Evolutionary conservation across 2,329 filamentous ascomycete genomes (phyloP).

Genomic region (Sclerotinia trifoliorum): DNA sequence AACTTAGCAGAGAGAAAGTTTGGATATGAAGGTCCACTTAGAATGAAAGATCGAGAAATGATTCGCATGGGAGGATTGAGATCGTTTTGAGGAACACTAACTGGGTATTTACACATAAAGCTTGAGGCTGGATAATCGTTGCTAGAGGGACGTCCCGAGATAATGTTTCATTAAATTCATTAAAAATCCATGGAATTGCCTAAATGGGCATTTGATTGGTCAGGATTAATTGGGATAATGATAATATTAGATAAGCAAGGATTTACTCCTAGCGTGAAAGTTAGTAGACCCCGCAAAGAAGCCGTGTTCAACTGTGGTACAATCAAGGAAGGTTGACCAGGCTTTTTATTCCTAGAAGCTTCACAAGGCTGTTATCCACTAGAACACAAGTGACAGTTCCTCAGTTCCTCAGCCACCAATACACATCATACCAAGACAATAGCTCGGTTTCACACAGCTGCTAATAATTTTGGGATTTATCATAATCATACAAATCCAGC

Average conservation of each 20-base stretch:
- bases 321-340: background rate
- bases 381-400: background rate
- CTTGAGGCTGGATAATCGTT: slow-evolving; percentile 11
- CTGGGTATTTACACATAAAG: slow-evolving; percentile 16
- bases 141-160: background rate
- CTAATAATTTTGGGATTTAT: no score
- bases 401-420: background rate
- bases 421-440: background rate
- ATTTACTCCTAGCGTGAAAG: background rate
- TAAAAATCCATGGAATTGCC: background rate
- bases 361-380: slow-evolving; percentile 22
- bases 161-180: background rate
- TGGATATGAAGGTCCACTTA: slow-evolving; percentile 11
- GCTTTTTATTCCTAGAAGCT: slow-evolving; percentile 9
- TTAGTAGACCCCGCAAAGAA: slow-evolving; percentile 11
- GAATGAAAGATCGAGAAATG: slow-evolving; percentile 20
- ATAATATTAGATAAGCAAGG: slow-evolving; percentile 16
- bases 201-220: background rate
- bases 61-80: slow-evolving; percentile 17
- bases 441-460: background rate
- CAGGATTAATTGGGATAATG: background rate
- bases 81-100: slow-evolving; percentile 14
- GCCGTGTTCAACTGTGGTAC: slow-evolving; percentile 5
- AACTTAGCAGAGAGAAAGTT: background rate
- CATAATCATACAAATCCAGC: background rate